phyloP scores from a whole-genome alignment of 768 basidiomycete species.

The Daedaleopsis nitida region DNA sequence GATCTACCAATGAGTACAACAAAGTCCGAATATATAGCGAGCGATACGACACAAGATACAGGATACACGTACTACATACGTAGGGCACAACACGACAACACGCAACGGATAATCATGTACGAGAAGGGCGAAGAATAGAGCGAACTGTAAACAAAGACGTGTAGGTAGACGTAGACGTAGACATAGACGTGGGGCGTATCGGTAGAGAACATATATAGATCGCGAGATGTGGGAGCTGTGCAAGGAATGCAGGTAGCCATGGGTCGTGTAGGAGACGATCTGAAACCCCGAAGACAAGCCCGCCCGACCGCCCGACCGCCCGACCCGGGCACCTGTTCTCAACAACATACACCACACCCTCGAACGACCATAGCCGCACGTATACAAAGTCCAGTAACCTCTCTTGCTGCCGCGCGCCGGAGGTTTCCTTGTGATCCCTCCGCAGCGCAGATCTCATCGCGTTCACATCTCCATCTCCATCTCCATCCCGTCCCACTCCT shows the following conservation, averaged over 20 bases:
- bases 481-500: constrained; percentile 49
- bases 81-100: constrained; percentile 1
- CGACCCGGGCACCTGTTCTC: no score
- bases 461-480: constrained; percentile 73
- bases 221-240: background rate
- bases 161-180: constrained; percentile 3
- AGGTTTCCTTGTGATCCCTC: background rate
- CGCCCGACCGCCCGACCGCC: no score
- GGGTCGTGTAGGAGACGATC: background rate
- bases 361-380: background rate
- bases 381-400: background rate
- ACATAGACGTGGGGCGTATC: background rate
- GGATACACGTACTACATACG: background rate
- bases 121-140: background rate
- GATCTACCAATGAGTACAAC: background rate
- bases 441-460: background rate
- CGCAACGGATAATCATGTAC: constrained; percentile 12
- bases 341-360: background rate
- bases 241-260: background rate
- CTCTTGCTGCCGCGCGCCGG: background rate
- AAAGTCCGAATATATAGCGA: background rate
- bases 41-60: background rate
- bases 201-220: background rate
- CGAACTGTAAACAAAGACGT: background rate
- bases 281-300: no score